phyloP scores from a whole-genome alignment of 2,329 filamentous ascomycete genomes.

The Fusarium austroafricanum region DNA sequence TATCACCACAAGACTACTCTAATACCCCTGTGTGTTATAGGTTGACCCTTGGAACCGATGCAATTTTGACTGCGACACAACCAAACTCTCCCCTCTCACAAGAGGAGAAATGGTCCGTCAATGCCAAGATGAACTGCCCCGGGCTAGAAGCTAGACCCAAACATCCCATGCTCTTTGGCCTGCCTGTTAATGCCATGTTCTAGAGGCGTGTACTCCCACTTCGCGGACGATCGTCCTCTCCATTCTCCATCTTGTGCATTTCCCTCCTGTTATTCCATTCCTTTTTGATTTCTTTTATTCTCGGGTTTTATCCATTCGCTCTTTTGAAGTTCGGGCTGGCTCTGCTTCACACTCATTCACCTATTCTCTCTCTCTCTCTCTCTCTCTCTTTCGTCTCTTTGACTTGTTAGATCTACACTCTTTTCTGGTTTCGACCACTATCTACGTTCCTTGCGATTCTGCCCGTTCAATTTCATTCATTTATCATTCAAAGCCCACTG shows the following conservation, averaged over 20 bases:
- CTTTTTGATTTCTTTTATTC: slow-evolving; percentile 34
- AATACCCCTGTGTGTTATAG: slow-evolving; percentile 33
- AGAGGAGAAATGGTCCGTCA: slow-evolving; percentile 17
- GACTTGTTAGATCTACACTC: slow-evolving; percentile 22
- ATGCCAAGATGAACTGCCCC: slow-evolving; percentile 31
- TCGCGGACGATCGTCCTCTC: slow-evolving; percentile 17
- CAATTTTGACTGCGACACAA: slow-evolving; percentile 45
- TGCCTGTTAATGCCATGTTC: slow-evolving; percentile 24
- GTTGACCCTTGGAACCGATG: slow-evolving; percentile 47
- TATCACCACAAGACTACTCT: slow-evolving; percentile 36
- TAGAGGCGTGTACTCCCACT: slow-evolving; percentile 20
- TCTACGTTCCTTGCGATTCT: slow-evolving; percentile 39
- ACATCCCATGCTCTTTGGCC: slow-evolving; percentile 7
- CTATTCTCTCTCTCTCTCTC: background rate
- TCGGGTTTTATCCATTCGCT: slow-evolving; percentile 26
- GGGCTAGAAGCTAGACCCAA: background rate
- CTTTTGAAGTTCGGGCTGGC: slow-evolving; percentile 40
- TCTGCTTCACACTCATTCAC: slow-evolving; percentile 37
- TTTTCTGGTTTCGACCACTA: slow-evolving; percentile 18
- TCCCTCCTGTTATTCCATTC: slow-evolving; percentile 37
- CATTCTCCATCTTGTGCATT: slow-evolving; percentile 32
- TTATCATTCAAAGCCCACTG: slow-evolving; percentile 16
- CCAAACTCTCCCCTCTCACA: slow-evolving; percentile 15
- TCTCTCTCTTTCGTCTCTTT: slow-evolving; percentile 3
- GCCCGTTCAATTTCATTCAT: slow-evolving; percentile 39